Evolutionary conservation across 2,329 filamentous ascomycete genomes (phyloP), one percentile per base, ranked within the genome.

Genomic region (Talaromyces sp.): DNA sequence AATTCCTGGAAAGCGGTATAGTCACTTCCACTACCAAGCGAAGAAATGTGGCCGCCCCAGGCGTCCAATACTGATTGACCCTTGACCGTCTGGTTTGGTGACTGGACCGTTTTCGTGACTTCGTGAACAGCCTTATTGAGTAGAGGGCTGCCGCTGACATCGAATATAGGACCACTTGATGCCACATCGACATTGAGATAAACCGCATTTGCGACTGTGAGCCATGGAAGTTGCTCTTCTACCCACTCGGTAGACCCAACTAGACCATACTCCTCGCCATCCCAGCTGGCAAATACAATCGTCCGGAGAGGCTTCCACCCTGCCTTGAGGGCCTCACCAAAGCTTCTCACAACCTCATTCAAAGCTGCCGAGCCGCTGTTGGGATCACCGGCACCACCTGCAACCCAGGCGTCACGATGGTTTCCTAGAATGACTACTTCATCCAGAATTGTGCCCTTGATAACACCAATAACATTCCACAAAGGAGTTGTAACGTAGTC

Each of bases 391-490:
- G 91, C 90, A 27, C 92, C 91, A n/a, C 92, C 92, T 22, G 89
- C 89, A 71, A 94, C 89, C 92, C 92, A 96, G 0, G 93, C 91
- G 77, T 97, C 93, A 39, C 93, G 87, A 73, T 97, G 93, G 73
- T 96, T 97, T n/a, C 93, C 93, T 37, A 98, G 81, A 3, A 99
- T 85, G 54, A 99, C 83, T 0, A 97, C 92, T 73, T 97, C 93
- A 71, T 97, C 88, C 0, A 88, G 83, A 41, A 95, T 87, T 0
- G 90, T 90, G 10, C 94, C 95, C 71, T 97, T 97, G 75, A 99
- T 91, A 54, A 95, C 83, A 52, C 94, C 94, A 69, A 98, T 94
- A 2, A 95, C 91, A 73, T 99, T 90, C 93, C 93, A 97, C 61
- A 94, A 81, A 3, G 91, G 90, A 0, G 90, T 95, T 0, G 86